Conservation (phyloP, 169 alveolate species). For the Plasmodium coatneyi region DNA sequence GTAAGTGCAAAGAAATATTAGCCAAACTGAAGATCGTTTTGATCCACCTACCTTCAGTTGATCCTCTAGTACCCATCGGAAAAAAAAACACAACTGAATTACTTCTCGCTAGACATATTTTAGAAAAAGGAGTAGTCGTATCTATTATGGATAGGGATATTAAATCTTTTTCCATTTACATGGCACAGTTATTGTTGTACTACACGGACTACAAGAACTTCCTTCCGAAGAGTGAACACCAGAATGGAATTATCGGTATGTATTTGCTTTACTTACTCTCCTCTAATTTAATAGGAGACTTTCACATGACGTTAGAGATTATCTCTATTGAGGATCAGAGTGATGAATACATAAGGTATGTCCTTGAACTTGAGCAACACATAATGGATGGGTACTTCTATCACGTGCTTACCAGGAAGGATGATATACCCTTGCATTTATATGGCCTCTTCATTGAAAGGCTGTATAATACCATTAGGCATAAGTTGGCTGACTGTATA, state of each 20-base stretch:
- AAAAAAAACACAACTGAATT: constrained; percentile 39
- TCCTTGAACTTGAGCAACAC: constrained; percentile 79
- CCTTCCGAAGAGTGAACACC: constrained; percentile 66
- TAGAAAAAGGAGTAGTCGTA: constrained; percentile 64
- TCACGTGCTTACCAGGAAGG: constrained; percentile 34
- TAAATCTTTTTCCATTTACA: constrained; percentile 57
- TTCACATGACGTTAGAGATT: constrained; percentile 81
- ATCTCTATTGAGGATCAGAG: constrained; percentile 50
- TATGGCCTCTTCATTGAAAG: constrained; percentile 66
- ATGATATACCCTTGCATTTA: constrained; percentile 59
- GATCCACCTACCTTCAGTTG: constrained; percentile 34
- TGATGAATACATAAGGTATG: constrained; percentile 73
- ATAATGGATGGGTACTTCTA: constrained; percentile 85
- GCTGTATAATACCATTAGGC: constrained; percentile 77
- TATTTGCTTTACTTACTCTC: constrained; percentile 80
- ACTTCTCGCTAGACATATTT: constrained; percentile 34
- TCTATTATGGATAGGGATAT: constrained; percentile 36
- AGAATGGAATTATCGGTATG: constrained; percentile 77
- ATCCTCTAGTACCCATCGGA: constrained; percentile 53
- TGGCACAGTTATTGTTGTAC: constrained; percentile 37
- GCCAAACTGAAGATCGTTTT: constrained; percentile 11
- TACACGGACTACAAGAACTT: constrained; percentile 23
- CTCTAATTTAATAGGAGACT: constrained; percentile 82
- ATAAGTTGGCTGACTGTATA: constrained; percentile 82
- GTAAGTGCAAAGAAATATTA: constrained; percentile 40